Conservation (phyloP, 1,284 basidiomycete species). For the Rhizoctonia solani region DNA sequence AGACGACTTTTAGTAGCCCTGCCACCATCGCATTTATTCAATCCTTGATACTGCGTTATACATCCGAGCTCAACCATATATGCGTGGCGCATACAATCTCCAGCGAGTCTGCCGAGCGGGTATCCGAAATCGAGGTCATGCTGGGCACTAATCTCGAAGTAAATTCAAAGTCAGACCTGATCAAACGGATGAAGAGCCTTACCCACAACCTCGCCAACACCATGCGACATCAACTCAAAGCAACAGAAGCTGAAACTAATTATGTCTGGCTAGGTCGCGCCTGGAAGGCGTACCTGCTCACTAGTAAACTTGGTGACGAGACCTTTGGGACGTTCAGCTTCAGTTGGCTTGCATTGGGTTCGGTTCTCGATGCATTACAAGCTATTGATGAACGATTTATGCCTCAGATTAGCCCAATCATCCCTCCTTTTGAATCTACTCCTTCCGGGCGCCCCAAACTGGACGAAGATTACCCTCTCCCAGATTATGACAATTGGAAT, state of each 20-base stretch:
- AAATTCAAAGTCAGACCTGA: slow-evolving; percentile 11
- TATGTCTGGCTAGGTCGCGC: slow-evolving; percentile 28
- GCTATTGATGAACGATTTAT: slow-evolving; percentile 21
- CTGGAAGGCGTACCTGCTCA: slow-evolving; percentile 18
- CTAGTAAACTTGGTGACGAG: slow-evolving; percentile 39
- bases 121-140: slow-evolving; percentile 34
- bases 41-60: slow-evolving; percentile 27
- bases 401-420: not conserved
- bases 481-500: no score
- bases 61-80: slow-evolving; percentile 34
- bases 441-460: no score
- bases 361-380: slow-evolving; percentile 51
- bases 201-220: slow-evolving; percentile 1
- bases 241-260: not conserved
- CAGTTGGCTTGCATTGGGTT: slow-evolving; percentile 61
- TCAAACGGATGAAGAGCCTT: slow-evolving; percentile 29
- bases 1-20: not conserved
- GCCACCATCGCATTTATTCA: not conserved
- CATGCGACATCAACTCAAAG: slow-evolving; percentile 14
- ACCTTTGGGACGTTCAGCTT: slow-evolving; percentile 63
- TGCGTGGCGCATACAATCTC: slow-evolving; percentile 33
- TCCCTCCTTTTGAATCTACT: not conserved
- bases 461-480: no score
- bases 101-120: slow-evolving; percentile 15
- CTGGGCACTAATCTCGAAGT: slow-evolving; percentile 35